Conservation (phyloP, 305 asterid species). For the Fraxinus nigra region DNA sequence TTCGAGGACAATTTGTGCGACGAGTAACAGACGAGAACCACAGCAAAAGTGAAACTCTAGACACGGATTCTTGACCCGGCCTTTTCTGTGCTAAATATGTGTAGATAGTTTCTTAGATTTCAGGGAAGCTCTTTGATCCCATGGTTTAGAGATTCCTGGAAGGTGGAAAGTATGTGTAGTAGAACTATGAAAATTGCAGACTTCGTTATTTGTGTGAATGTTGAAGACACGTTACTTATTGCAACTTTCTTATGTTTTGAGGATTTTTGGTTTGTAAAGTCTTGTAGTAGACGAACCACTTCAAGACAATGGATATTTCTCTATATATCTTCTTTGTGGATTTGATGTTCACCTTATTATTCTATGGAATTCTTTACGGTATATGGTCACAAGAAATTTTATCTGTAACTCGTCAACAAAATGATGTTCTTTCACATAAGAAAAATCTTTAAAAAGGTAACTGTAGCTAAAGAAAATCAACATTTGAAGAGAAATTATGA, state of each 20-base stretch:
- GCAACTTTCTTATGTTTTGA: background rate
- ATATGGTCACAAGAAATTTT: background rate
- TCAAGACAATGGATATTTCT: background rate
- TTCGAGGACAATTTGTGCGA: conserved; percentile 52
- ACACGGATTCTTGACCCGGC: conserved; percentile 25
- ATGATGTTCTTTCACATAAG: background rate
- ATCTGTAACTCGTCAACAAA: background rate
- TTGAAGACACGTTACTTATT: background rate
- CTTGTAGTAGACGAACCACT: background rate
- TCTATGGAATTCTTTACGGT: background rate
- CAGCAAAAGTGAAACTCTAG: conserved; percentile 18
- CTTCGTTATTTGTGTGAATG: conserved; percentile 1
- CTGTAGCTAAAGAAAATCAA: background rate
- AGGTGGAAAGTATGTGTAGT: background rate
- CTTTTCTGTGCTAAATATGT: background rate
- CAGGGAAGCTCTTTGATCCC: background rate
- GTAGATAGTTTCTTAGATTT: background rate
- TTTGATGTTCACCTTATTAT: background rate
- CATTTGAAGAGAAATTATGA: background rate
- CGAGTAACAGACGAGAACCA: conserved; percentile 34
- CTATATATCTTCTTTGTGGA: background rate
- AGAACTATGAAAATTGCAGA: background rate
- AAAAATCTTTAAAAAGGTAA: background rate
- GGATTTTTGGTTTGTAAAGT: background rate
- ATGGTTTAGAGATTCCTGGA: background rate